Conservation (phyloP, 768 basidiomycete species). For the Kockovaella imperatae region DNA sequence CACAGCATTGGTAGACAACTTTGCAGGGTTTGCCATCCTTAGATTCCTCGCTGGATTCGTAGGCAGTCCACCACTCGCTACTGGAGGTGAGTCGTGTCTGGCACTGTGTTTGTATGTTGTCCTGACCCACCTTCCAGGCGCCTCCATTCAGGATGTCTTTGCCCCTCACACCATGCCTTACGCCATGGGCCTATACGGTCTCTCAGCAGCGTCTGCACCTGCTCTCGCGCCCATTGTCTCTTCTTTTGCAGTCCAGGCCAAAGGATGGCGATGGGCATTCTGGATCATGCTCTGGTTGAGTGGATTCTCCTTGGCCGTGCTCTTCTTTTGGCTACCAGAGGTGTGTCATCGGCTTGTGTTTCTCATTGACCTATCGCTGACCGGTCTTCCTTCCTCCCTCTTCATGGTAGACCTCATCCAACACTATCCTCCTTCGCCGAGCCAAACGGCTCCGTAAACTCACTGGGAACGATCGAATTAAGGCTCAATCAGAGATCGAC, state of each 20-base stretch:
- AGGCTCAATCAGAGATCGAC: constrained; percentile 38
- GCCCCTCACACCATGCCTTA: constrained; percentile 27
- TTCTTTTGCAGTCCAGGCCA: constrained; percentile 41
- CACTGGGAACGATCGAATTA: constrained; percentile 42
- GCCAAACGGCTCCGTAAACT: constrained; percentile 45
- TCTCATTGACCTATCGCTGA: not conserved
- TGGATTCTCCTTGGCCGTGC: constrained; percentile 30
- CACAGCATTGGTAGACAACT: constrained; percentile 34
- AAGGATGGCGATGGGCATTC: constrained; percentile 46
- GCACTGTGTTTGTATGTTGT: too few relatives aligned
- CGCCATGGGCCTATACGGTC: constrained; percentile 40
- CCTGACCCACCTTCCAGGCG: constrained; percentile 12
- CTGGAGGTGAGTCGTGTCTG: constrained; percentile 31
- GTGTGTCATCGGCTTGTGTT: constrained; percentile 4
- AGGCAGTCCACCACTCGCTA: constrained; percentile 45
- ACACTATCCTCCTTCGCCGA: constrained; percentile 44
- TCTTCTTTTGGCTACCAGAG: constrained; percentile 44
- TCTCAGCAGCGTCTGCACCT: constrained; percentile 36
- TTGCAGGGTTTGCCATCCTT: constrained; percentile 40
- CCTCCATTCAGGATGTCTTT: constrained; percentile 42
- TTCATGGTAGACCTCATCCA: constrained; percentile 29
- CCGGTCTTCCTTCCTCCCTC: not conserved
- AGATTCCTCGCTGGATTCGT: constrained; percentile 45
- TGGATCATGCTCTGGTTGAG: constrained; percentile 44
- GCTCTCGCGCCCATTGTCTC: constrained; percentile 40